Evolutionary conservation across 2,329 filamentous ascomycete genomes (phyloP).

Genomic region (Ophiostoma ips): DNA sequence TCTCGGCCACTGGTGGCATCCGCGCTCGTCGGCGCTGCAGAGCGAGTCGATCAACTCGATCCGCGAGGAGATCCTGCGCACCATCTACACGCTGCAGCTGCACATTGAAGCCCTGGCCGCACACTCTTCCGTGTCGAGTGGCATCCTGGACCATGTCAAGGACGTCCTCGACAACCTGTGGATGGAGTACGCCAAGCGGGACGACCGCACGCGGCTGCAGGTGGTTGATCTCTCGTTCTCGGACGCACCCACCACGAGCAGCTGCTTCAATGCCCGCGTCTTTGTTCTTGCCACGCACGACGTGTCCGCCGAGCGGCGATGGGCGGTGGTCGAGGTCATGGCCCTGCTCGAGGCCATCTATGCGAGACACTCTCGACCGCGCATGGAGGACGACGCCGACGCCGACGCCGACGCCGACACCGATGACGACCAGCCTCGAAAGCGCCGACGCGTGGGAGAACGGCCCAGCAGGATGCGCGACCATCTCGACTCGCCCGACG

Average conservation of each 20-base stretch:
- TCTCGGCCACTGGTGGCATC: conserved; percentile 63
- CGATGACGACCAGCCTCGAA: conserved; percentile 34
- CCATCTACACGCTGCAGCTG: conserved; percentile 51
- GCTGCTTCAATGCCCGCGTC: conserved; percentile 32
- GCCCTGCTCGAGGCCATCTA: conserved; percentile 41
- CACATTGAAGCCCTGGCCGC: conserved; percentile 45
- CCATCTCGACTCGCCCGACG: conserved; percentile 32
- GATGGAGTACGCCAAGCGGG: conserved; percentile 60
- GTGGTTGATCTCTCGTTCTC: conserved; percentile 60
- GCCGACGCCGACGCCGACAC: background rate
- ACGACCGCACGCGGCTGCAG: conserved; percentile 58
- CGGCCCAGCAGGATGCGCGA: conserved; percentile 33
- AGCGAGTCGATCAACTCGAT: conserved; percentile 39
- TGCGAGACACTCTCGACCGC: conserved; percentile 16
- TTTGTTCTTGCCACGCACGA: conserved; percentile 42
- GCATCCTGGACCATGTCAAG: conserved; percentile 37
- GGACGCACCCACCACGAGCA: conserved; percentile 26
- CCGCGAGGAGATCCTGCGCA: conserved; percentile 65
- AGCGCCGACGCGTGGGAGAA: conserved; percentile 32
- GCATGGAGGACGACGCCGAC: conserved; percentile 10
- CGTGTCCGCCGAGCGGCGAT: conserved; percentile 41
- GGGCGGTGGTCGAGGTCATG: conserved; percentile 45
- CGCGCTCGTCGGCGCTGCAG: conserved; percentile 46
- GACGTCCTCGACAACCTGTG: conserved; percentile 59
- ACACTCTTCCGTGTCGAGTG: conserved; percentile 26